Conservation (phyloP, 1,284 basidiomycete genomes). For the Pseudozyma hubeiensis region DNA sequence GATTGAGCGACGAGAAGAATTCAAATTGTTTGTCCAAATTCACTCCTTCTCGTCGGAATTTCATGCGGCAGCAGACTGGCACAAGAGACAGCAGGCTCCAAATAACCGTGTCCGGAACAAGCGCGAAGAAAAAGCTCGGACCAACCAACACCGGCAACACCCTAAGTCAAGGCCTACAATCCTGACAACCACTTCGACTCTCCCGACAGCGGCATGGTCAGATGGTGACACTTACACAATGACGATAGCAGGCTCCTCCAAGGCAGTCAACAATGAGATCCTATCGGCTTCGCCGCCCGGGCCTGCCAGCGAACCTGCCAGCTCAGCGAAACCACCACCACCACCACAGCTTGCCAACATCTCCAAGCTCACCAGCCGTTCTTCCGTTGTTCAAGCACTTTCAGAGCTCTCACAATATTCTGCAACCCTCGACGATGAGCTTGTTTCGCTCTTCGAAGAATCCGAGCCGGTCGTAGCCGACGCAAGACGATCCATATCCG, state of each 20-base stretch:
- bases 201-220: neutral
- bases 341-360: conserved; percentile 26
- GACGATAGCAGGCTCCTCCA: conserved; percentile 23
- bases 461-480: conserved; percentile 42
- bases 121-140: conserved; percentile 22
- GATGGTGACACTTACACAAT: conserved; percentile 9
- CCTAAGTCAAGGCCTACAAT: no score
- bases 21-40: neutral
- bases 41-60: neutral
- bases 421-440: conserved; percentile 79
- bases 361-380: conserved; percentile 43
- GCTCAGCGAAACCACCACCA: neutral
- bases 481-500: conserved; percentile 66
- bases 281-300: conserved; percentile 6
- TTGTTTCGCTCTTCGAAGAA: conserved; percentile 79
- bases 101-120: no score
- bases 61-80: conserved; percentile 9
- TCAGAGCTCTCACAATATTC: conserved; percentile 80
- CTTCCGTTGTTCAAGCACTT: conserved; percentile 63
- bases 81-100: neutral
- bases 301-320: conserved; percentile 4
- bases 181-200: no score
- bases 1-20: no score
- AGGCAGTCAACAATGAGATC: neutral
- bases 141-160: conserved; percentile 11